phyloP scores from a whole-genome alignment of 2,329 filamentous ascomycete genomes.

The Emericellopsis cladophorae region DNA sequence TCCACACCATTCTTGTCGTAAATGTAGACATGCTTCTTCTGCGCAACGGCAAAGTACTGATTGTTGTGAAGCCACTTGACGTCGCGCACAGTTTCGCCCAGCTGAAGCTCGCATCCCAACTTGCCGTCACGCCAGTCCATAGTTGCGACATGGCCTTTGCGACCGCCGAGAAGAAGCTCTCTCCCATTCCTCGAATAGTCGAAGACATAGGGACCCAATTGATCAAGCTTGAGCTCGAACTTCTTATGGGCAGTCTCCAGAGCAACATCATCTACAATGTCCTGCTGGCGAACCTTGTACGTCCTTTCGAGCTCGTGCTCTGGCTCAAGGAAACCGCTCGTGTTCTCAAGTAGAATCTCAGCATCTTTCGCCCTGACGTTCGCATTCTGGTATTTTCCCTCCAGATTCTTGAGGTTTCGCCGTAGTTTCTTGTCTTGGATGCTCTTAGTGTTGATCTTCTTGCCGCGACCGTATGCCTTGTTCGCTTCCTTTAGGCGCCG shows the following conservation, averaged over 20 bases:
- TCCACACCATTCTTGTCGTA: conserved; percentile 89
- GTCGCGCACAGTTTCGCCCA: conserved; percentile 83
- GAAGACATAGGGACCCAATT: conserved; percentile 74
- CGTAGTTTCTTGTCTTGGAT: conserved; percentile 87
- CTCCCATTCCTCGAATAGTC: conserved; percentile 87
- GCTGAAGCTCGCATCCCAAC: conserved; percentile 79
- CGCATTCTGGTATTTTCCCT: conserved; percentile 72
- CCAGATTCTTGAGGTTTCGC: conserved; percentile 63
- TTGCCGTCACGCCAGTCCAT: conserved; percentile 95
- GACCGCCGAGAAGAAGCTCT: conserved; percentile 71
- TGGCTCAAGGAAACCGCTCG: conserved; percentile 72
- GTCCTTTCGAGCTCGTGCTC: conserved; percentile 84
- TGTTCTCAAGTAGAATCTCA: conserved; percentile 85
- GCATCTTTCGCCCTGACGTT: conserved; percentile 81
- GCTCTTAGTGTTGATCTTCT: conserved; percentile 55
- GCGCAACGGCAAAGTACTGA: conserved; percentile 86
- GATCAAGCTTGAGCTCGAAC: conserved; percentile 75
- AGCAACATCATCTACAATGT: conserved; percentile 63
- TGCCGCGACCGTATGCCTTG: conserved; percentile 73
- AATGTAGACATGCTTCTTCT: conserved; percentile 95
- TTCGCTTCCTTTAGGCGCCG: conserved; percentile 50
- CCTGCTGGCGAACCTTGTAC: conserved; percentile 82
- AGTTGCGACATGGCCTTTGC: conserved; percentile 88
- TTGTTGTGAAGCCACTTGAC: conserved; percentile 90
- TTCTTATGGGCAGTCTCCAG: conserved; percentile 83